Evolutionary conservation across 148 eudicot species (phyloP), one percentile per base, ranked within the genome.

Genomic region (Cornus controversa): DNA sequence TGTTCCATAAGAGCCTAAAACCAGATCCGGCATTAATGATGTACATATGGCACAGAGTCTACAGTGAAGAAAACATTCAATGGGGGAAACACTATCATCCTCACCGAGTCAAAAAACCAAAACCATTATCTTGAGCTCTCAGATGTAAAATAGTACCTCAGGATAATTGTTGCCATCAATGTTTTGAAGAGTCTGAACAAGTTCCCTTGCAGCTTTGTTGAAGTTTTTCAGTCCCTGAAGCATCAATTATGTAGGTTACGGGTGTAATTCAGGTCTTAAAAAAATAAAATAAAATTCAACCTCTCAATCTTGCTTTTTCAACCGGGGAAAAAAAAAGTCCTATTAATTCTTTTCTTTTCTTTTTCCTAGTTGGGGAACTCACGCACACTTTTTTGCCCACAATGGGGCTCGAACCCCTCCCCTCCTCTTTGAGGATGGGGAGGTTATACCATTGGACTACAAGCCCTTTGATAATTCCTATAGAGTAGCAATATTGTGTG

Each of bases 11-110:
- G 54, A 95, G 90, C 87, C 97, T 90, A 76, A 95, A 94, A 60
- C 97, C 97, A 20, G 94, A 90, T 60, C 98, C 98, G 23, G 98
- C 98, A 73, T 95, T 95, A 86, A 95, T 93, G 66, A 93, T 95
- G 91, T 85, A 93, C 96, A 95, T 95, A 68, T 92, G 89, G 76
- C 87, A 89, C 45, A 95, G 83, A 24, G 93, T 91, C 98, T 95
- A 80, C 69, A 54, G 58, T 64, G 70, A 71, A 80, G 28, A 42
- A 50, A 24, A 72, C 73, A 68, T n/a, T 29, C 15, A 8, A 66
- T 40, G 8, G 50, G 69, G 68, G 37, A 6, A 75, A 37, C 10
- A 67, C 47, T 15, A 53, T 36, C 53, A 66, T 65, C 31, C 8
- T 3, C 62, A 24, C 22, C 1, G 66, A 13, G 71, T 60, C 40